These are phyloP conservation scores for Euclidium syriacum DNA, from an alignment of 345 rosid species.

Conservation along the genomic window DNA sequence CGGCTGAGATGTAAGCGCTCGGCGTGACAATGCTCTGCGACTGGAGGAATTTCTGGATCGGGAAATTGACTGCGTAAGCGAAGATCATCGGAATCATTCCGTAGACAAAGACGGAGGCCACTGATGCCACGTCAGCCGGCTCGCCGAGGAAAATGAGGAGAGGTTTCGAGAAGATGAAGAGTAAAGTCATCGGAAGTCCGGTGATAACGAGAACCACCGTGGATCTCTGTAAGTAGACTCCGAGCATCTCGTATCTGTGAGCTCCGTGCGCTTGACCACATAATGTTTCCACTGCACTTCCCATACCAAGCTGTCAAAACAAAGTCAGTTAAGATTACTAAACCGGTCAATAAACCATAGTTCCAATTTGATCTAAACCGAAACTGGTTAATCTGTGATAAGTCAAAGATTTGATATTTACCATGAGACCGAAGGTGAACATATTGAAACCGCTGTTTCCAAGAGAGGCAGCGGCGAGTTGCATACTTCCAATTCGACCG, in stretches of 20 bases:
- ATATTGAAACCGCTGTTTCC: conserved; percentile 55
- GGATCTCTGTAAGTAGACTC: conserved; percentile 67
- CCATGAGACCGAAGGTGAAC: conserved; percentile 50
- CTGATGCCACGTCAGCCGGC: conserved; percentile 51
- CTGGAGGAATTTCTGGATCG: conserved; percentile 59
- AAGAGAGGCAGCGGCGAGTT: conserved; percentile 59
- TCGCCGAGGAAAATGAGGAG: conserved; percentile 49
- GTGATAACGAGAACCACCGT: conserved; percentile 46
- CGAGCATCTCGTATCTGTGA: conserved; percentile 54
- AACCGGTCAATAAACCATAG: neutral
- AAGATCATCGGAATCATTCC: conserved; percentile 66
- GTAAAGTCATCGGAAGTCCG: conserved; percentile 40
- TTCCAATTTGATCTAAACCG: too few species aligned
- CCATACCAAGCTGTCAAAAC: conserved; percentile 61
- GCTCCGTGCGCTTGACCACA: conserved; percentile 89
- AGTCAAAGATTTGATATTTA: conserved; percentile 7
- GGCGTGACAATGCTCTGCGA: conserved; percentile 61
- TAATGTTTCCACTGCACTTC: conserved; percentile 78
- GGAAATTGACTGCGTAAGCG: conserved; percentile 64
- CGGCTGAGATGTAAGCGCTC: conserved; percentile 59
- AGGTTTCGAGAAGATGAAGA: conserved; percentile 53
- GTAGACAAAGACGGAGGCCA: conserved; percentile 49
- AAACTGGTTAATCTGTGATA: neutral
- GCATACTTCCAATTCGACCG: conserved; percentile 60
- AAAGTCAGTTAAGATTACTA: neutral